Evolutionary conservation across 73 alveolate species (phyloP).

Genomic region (Paramecium caudatum): DNA sequence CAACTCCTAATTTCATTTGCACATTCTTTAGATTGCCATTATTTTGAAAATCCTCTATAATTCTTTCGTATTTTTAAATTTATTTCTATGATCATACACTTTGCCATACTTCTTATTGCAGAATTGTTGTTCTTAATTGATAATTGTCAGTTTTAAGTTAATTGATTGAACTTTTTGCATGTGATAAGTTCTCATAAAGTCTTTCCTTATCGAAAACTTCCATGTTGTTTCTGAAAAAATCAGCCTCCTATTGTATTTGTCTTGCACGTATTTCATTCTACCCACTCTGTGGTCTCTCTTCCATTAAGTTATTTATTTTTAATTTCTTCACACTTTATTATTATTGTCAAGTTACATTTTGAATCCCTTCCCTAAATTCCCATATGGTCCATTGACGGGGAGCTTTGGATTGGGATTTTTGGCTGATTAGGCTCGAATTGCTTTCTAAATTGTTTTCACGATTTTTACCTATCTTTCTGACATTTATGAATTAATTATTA

Average conservation of each 20-base stretch:
- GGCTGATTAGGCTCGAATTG: conserved; percentile 53
- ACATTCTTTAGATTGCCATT: conserved; percentile 60
- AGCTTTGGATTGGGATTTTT: conserved; percentile 21
- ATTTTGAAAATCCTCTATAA: conserved; percentile 64
- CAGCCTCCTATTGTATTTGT: conserved; percentile 37
- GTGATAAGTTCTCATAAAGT: conserved; percentile 36
- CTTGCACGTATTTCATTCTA: not conserved
- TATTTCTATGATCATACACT: not conserved
- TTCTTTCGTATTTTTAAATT: conserved; percentile 60
- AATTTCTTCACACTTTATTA: conserved; percentile 13
- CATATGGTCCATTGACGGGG: conserved; percentile 8
- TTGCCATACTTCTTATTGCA: conserved; percentile 38
- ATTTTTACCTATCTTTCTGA: conserved; percentile 27
- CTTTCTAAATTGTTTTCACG: not conserved
- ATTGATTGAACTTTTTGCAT: conserved; percentile 29
- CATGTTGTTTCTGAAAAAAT: conserved; percentile 63
- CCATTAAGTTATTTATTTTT: conserved; percentile 37
- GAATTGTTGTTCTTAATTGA: conserved; percentile 36
- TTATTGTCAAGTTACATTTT: conserved; percentile 42
- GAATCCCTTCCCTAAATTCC: conserved; percentile 45
- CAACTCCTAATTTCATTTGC: conserved; percentile 68
- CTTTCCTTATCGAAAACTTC: conserved; percentile 67
- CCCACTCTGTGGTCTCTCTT: conserved; percentile 67
- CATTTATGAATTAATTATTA: conserved; percentile 15
- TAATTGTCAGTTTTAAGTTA: conserved; percentile 24